These are phyloP conservation scores for Trapa bicornis DNA, from an alignment of 345 rosid genomes.

Conservation along the genomic window DNA sequence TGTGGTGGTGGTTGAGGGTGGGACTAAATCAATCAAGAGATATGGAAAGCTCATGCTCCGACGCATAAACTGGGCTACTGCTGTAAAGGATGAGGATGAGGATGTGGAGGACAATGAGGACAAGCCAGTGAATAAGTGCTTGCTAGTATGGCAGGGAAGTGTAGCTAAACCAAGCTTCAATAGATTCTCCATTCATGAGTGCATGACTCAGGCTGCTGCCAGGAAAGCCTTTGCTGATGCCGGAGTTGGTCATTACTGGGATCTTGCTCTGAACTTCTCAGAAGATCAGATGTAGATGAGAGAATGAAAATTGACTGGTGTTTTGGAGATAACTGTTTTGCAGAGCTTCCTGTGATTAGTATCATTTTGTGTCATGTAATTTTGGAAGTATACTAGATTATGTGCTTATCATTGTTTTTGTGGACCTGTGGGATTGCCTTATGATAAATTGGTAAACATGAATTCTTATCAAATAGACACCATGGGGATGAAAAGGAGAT, in stretches of 20 bases:
- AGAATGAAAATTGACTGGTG: not conserved
- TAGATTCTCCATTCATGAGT: slow-evolving; percentile 58
- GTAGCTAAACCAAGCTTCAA: slow-evolving; percentile 54
- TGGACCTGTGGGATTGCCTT: not conserved
- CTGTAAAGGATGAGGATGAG: slow-evolving; percentile 50
- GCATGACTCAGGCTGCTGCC: slow-evolving; percentile 78
- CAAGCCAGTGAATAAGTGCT: slow-evolving; percentile 48
- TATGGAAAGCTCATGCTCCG: slow-evolving; percentile 78
- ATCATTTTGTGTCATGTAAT: not conserved
- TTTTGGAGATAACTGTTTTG: not conserved
- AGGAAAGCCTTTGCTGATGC: slow-evolving; percentile 60
- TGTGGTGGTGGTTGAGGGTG: slow-evolving; percentile 85
- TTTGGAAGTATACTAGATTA: not conserved
- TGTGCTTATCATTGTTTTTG: not conserved
- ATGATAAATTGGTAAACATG: not conserved
- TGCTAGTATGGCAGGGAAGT: slow-evolving; percentile 82
- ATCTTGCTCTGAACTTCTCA: slow-evolving; percentile 57
- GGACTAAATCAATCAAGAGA: slow-evolving; percentile 79
- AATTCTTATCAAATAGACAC: not conserved
- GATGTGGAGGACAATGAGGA: slow-evolving; percentile 37
- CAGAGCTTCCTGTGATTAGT: not conserved
- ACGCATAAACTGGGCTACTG: slow-evolving; percentile 83
- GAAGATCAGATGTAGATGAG: slow-evolving; percentile 22
- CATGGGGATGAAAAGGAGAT: too few relatives aligned
- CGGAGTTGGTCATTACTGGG: slow-evolving; percentile 86